Percentiles rank a stretch among this genome's conserved stretches.
Evolutionary conservation across 129 eudicot genomes (phyloP).

Genomic region (Tagetes patula): DNA sequence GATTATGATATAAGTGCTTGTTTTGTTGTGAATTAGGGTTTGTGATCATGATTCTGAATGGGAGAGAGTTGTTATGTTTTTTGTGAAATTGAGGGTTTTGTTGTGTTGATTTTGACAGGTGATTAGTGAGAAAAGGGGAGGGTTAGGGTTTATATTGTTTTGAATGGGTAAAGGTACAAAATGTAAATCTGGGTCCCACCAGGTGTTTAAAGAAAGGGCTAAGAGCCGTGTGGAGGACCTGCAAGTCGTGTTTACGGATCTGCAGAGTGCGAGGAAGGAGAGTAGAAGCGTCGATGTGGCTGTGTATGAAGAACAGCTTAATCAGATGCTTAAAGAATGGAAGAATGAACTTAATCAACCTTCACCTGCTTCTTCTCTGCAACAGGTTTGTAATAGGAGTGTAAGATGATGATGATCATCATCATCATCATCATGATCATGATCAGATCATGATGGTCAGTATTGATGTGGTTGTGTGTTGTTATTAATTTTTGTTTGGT

Average conservation of each 20-base stretch:
- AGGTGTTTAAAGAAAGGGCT: constrained; percentile 81
- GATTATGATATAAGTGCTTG: constrained; percentile 13
- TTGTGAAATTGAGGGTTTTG: constrained; percentile 17
- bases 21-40: constrained; percentile 26
- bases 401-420: not conserved
- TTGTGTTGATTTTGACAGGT: constrained; percentile 24
- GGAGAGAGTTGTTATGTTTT: not conserved
- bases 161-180: constrained; percentile 77
- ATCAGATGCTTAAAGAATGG: constrained; percentile 96
- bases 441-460: not conserved
- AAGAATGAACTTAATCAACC: constrained; percentile 88
- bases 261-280: constrained; percentile 91
- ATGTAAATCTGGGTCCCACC: constrained; percentile 80
- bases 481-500: not conserved
- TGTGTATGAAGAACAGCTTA: constrained; percentile 87
- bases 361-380: constrained; percentile 90
- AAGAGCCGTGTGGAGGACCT: constrained; percentile 94
- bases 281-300: constrained; percentile 74
- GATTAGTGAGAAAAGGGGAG: constrained; percentile 13
- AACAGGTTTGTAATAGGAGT: constrained; percentile 39
- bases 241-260: constrained; percentile 75
- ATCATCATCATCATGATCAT: not conserved
- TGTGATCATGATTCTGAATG: constrained; percentile 25
- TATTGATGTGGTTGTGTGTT: not conserved
- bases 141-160: constrained; percentile 21